Conservation (phyloP, 345 rosid species). For the Tarenaya hassleriana region DNA sequence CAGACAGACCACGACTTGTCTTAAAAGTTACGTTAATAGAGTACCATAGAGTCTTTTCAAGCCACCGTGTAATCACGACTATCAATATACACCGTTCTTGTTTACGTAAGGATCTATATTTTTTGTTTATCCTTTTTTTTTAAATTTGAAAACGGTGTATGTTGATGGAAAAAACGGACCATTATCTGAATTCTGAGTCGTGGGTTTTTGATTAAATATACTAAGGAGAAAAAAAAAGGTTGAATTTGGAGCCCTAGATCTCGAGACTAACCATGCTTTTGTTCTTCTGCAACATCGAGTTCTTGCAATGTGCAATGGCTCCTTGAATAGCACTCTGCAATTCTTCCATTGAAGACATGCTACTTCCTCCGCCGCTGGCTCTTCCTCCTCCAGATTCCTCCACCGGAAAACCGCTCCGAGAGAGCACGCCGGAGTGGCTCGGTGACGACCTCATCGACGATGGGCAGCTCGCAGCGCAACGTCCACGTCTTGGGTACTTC, state of each 20-base stretch:
- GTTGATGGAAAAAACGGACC: no score
- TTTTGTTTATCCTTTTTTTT: no score
- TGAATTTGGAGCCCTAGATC: slow-evolving; percentile 25
- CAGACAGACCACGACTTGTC: no score
- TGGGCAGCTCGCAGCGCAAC: slow-evolving; percentile 72
- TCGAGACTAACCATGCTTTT: slow-evolving; percentile 35
- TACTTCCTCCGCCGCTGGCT: slow-evolving; percentile 10
- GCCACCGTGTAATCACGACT: no score
- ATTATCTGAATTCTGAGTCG: no score
- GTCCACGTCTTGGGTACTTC: slow-evolving; percentile 58
- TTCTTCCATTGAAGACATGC: slow-evolving; percentile 77
- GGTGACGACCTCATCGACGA: slow-evolving; percentile 91
- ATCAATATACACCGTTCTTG: no score
- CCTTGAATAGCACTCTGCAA: slow-evolving; percentile 94
- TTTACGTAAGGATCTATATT: no score
- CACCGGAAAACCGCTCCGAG: slow-evolving; percentile 31
- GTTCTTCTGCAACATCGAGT: slow-evolving; percentile 55
- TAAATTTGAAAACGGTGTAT: no score
- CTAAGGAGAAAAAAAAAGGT: no score
- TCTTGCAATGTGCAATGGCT: slow-evolving; percentile 87
- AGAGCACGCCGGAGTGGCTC: slow-evolving; percentile 75
- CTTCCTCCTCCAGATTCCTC: neutral
- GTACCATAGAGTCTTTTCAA: no score
- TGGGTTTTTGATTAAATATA: no score
- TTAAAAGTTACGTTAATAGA: no score